Evolutionary conservation across 345 rosid species (phyloP), one percentile per base, ranked within the genome.

Genomic region (Raphanus sativus): DNA sequence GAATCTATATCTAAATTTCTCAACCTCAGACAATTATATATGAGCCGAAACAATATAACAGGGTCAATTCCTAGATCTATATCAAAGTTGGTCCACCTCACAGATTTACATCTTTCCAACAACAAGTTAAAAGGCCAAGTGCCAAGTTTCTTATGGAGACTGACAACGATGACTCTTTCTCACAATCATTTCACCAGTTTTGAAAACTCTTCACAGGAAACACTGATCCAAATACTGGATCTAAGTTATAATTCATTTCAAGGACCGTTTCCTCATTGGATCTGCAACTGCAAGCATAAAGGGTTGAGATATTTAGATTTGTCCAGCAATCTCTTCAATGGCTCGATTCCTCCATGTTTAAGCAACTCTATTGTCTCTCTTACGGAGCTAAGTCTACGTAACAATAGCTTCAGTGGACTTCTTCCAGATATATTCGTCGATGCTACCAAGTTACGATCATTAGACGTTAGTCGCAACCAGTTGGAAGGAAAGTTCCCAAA

Each of bases 281-380:
- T 50, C 55, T 50, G 55, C 55, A n/a, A n/a, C 55, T 50, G 55
- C 55, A n/a, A n/a, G 55, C 21, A 5, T 50, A 50, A 0, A 7
- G 2, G 0, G 58, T 78, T 86, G 1, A 1, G 5, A 62, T 78
- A 78, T 17, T 82, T 88, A 17, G 84, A 85, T 65, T 15, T 85
- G 59, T 88, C 92, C 0, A 24, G 56, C 56, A 88, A 88, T 63
- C 33, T 16, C 6, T 75, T 88, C 71, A 64, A 0, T 0, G 52
- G 52, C 15, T 42, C 52, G 52, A 12, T 42, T 42, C 52, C 15
- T 42, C 52, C 52, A 0, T 42, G 87, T 67, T 29, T 80, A 12
- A 8, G 64, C 8, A 11, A 71, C 1, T 21, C 59, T 7, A 9
- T 10, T 54, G 17, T 1, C 3, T 16, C 59, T 10, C 24, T 73